Evolutionary conservation across 306 rosid genomes (phyloP).

Genomic region (Trifolium dubium): DNA sequence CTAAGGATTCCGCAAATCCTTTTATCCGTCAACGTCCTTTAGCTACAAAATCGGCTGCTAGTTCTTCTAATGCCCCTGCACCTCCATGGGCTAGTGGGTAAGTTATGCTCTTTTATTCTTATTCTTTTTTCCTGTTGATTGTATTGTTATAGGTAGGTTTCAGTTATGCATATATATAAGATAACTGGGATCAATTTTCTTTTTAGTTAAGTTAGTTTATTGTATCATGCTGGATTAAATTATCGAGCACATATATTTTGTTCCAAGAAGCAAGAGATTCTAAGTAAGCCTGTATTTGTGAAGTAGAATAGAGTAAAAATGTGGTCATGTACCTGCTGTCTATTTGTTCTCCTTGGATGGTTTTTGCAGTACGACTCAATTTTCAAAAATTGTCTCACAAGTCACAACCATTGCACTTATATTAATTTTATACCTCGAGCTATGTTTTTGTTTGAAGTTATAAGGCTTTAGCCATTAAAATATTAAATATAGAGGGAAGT

Average conservation of each 20-base stretch:
- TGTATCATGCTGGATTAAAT: constrained; percentile 24
- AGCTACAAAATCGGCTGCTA: constrained; percentile 74
- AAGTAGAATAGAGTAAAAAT: neutral
- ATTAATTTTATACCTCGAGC: neutral
- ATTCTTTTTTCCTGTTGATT: neutral
- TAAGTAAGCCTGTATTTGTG: neutral
- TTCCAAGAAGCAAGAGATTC: constrained; percentile 9
- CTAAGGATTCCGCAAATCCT: constrained; percentile 90
- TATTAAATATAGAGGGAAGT: neutral
- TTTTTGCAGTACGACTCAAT: neutral
- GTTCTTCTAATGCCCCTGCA: constrained; percentile 73
- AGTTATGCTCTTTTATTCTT: constrained; percentile 40
- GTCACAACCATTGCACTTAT: neutral
- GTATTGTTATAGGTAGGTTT: neutral
- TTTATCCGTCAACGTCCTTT: constrained; percentile 94
- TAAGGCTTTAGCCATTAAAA: constrained; percentile 9
- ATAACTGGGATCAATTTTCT: neutral
- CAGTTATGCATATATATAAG: constrained; percentile 13
- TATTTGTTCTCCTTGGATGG: constrained; percentile 13
- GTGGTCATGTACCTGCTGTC: neutral
- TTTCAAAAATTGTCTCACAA: neutral
- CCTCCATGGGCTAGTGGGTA: constrained; percentile 92
- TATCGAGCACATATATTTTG: neutral
- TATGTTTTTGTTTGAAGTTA: neutral
- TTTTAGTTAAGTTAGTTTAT: neutral